Evolutionary conservation across 495 filamentous ascomycete species (phyloP), one percentile per base, ranked within the genome.

Genomic region (Xylaria scruposa): DNA sequence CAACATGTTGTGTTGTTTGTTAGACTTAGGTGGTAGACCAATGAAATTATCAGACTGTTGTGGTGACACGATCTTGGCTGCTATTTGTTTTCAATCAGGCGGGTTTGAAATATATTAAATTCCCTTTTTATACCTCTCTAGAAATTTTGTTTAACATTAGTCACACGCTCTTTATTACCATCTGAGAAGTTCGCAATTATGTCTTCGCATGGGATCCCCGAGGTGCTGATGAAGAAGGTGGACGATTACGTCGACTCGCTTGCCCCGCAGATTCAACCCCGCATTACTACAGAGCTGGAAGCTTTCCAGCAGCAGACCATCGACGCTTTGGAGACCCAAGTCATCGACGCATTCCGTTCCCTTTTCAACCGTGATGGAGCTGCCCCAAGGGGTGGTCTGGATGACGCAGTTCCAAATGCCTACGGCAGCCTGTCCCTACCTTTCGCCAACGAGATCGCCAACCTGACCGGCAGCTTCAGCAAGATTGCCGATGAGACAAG

Each of bases 181-280:
- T 38, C 47, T 47, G 29, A 26, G 21, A 29, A 47, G 3, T 26
- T 21, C 31, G 65, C 67, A 33, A 33, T 7, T 13, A 77, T 77
- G 75, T 69, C 74, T 51, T 73, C 74, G 9, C 58, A 61, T 59
- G 68, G 61, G 21, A 49, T 81, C 15, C 76, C 78, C 49, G 79
- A 81, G 49, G 75, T 77, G 54, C 38, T 81, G 29, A 74, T 78
- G 69, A 74, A 73, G 44, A 78, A 79, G 63, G 74, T 81, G 2
- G 79, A 81, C 73, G 75, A 79, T 19, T 81, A 81, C 49, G 77
- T 81, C 62, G 79, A 81, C 73, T 80, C 78, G 6, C 77, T 81
- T 15, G 78, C 78, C 19, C 79, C 79, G 13, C 78, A 80, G 67
- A 80, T 81, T 68, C 79, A 80, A 68, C 79, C 79, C 67, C 79